phyloP scores from a whole-genome alignment of 495 filamentous ascomycete genomes.

The Pyrenula massariospora region DNA sequence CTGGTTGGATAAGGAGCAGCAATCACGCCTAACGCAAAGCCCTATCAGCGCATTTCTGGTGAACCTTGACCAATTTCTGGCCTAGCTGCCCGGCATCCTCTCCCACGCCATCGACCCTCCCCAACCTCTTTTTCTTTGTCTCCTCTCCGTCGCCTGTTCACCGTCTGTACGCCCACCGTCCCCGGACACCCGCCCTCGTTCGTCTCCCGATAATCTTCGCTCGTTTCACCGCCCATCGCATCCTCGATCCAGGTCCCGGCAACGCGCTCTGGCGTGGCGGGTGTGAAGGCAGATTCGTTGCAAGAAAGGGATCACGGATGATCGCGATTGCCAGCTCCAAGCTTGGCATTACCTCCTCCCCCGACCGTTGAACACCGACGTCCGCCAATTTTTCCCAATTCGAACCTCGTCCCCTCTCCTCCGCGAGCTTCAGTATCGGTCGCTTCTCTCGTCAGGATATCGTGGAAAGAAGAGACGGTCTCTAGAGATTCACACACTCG shows the following conservation, averaged over 20 bases:
- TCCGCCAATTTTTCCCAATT: background rate
- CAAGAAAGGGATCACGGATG: too few species aligned
- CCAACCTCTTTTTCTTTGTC: background rate
- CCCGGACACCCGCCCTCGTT: background rate
- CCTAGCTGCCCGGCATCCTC: background rate
- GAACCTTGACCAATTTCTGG: background rate
- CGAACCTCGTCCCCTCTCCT: background rate
- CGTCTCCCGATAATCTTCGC: background rate
- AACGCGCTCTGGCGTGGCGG: conserved; percentile 1
- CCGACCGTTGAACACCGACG: background rate
- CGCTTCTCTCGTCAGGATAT: background rate
- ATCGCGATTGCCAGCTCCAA: background rate
- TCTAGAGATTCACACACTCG: background rate
- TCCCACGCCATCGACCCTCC: background rate
- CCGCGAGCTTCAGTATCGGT: background rate
- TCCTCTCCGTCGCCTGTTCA: background rate
- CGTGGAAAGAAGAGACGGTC: background rate
- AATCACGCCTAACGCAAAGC: too few species aligned
- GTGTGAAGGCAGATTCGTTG: background rate
- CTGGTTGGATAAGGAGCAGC: background rate
- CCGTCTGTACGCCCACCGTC: background rate
- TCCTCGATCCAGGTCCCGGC: conserved; percentile 12
- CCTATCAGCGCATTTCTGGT: background rate
- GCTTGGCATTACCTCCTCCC: background rate
- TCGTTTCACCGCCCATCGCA: background rate